A percentile compares a stretch with the other conserved stretches of the same genome.
Evolutionary conservation across 2,329 filamentous ascomycete genomes (phyloP).

Genomic region (Fusarium sp.): DNA sequence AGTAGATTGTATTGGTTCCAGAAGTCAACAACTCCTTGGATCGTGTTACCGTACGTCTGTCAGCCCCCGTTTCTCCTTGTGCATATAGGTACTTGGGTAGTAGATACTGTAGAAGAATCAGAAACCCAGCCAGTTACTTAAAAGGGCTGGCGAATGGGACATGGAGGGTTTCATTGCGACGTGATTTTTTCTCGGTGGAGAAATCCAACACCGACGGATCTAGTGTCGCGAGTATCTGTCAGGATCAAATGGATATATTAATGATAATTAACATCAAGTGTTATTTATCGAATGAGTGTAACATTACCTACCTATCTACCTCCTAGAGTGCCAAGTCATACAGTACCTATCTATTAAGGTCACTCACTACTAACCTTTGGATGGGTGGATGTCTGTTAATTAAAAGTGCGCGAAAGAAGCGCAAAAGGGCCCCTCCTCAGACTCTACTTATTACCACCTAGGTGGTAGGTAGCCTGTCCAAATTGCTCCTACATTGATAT

Average conservation of each 20-base stretch:
- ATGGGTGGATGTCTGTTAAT: background rate
- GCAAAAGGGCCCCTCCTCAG: conserved; percentile 19
- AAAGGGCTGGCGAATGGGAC: conserved; percentile 26
- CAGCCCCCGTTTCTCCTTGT: conserved; percentile 30
- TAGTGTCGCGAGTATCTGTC: conserved; percentile 1
- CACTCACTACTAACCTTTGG: background rate
- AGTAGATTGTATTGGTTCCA: no score
- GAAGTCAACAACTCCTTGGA: no score
- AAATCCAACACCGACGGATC: conserved; percentile 12
- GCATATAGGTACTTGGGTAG: background rate
- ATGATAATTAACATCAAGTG: background rate
- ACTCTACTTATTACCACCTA: background rate
- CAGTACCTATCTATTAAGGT: background rate
- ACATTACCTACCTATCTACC: background rate
- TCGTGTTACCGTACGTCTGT: background rate
- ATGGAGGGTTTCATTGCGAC: conserved; percentile 35
- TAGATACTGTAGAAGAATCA: conserved; percentile 16
- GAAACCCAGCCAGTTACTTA: conserved; percentile 31
- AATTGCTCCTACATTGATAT: conserved; percentile 12
- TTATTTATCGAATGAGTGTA: background rate
- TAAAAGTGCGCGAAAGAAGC: conserved; percentile 2
- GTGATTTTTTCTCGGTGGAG: conserved; percentile 34
- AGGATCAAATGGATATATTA: background rate
- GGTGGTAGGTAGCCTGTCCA: background rate
- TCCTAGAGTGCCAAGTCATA: background rate